Percentiles rank a stretch among this genome's conserved stretches.
Conservation (phyloP, 2,329 filamentous ascomycete genomes). For the Fusarium paranaense region DNA sequence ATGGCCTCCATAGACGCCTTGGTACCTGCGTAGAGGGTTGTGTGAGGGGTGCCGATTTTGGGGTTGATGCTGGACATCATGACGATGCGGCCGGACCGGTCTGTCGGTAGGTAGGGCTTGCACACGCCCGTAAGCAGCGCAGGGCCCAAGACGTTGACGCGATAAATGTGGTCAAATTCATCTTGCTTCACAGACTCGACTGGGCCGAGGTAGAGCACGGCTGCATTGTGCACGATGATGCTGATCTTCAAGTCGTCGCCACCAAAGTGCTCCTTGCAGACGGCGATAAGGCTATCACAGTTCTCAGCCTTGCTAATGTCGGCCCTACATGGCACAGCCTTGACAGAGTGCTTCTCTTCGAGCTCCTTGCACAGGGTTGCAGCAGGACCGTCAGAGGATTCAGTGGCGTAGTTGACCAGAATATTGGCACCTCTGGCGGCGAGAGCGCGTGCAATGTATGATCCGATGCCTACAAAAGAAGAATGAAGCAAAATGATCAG, state of each 20-base stretch:
- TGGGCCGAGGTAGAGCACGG: constrained; percentile 59
- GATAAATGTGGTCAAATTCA: constrained; percentile 66
- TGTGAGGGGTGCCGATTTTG: constrained; percentile 63
- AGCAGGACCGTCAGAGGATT: constrained; percentile 58
- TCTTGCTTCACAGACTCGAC: constrained; percentile 59
- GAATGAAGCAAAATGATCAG: background rate
- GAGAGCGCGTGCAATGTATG: constrained; percentile 64
- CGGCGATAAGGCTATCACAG: constrained; percentile 64
- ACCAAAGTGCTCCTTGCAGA: constrained; percentile 59
- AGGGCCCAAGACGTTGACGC: constrained; percentile 69
- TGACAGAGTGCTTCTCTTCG: constrained; percentile 55
- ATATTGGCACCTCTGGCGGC: constrained; percentile 66
- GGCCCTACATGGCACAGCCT: constrained; percentile 68
- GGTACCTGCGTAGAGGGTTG: constrained; percentile 70
- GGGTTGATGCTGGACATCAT: constrained; percentile 67
- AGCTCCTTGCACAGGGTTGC: constrained; percentile 58
- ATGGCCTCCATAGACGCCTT: constrained; percentile 72
- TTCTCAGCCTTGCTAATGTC: constrained; percentile 70
- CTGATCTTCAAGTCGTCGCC: constrained; percentile 61
- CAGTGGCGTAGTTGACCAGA: constrained; percentile 66
- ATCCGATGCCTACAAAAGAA: constrained; percentile 62
- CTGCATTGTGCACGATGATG: constrained; percentile 70
- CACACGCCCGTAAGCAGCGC: constrained; percentile 66
- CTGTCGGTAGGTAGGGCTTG: constrained; percentile 64
- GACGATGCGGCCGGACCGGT: constrained; percentile 68